Conservation (phyloP, 306 rosid species). For the Vigna unguiculata region DNA sequence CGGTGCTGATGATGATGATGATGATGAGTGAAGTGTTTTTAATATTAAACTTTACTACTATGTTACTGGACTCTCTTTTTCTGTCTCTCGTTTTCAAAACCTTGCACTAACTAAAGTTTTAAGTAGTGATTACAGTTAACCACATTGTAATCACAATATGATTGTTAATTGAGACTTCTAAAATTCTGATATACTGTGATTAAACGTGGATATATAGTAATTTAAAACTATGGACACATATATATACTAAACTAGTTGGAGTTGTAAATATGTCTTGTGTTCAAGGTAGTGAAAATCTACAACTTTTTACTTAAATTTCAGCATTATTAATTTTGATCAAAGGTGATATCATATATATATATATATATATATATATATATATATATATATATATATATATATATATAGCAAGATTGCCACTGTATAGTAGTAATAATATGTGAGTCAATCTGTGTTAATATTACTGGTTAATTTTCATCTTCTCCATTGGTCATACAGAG, state of each 20-base stretch:
- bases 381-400: not conserved
- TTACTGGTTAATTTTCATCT: no score
- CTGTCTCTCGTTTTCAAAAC: not conserved
- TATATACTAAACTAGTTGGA: not conserved
- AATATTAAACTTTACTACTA: slow-evolving; percentile 16
- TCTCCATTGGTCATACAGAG: no score
- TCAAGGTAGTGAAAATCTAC: slow-evolving; percentile 9
- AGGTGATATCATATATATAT: not conserved
- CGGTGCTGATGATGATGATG: slow-evolving; percentile 42
- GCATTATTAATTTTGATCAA: not conserved
- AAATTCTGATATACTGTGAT: not conserved
- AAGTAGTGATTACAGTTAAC: not conserved
- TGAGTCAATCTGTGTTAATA: no score
- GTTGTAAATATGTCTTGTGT: not conserved
- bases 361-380: not conserved
- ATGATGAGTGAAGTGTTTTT: not conserved
- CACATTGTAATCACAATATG: not conserved
- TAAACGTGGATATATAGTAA: not conserved
- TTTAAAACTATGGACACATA: not conserved
- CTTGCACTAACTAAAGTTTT: not conserved
- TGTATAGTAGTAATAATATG: no score
- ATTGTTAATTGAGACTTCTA: not conserved
- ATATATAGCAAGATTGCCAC: not conserved
- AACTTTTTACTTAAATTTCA: not conserved
- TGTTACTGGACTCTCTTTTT: not conserved